phyloP scores from a whole-genome alignment of 495 filamentous ascomycete genomes.

The Hyaloscypha finlandica region DNA sequence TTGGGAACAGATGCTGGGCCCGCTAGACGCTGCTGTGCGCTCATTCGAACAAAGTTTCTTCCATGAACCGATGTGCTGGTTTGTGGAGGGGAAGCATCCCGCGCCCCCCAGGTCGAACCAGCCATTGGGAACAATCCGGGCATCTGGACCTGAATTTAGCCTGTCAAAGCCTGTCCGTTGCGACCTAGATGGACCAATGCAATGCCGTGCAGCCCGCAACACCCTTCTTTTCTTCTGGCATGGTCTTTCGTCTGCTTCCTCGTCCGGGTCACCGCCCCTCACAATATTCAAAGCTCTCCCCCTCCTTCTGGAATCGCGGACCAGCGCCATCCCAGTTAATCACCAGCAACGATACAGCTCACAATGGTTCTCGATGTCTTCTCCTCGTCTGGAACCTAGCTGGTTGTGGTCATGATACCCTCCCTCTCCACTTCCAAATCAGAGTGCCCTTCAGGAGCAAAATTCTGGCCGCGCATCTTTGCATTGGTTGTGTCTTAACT shows the following conservation, averaged over 20 bases:
- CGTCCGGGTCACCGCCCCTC: neutral
- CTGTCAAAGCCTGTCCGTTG: neutral
- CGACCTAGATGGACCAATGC: neutral
- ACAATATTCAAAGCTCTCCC: neutral
- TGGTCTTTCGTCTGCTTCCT: neutral
- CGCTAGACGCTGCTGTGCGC: neutral
- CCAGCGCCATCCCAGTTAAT: neutral
- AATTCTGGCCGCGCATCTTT: neutral
- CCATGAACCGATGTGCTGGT: neutral
- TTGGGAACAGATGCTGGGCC: neutral
- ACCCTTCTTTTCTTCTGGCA: too few species aligned
- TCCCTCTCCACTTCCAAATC: neutral
- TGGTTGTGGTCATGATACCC: neutral
- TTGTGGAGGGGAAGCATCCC: neutral
- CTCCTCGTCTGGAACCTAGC: neutral
- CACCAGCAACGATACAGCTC: neutral
- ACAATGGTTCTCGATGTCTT: neutral
- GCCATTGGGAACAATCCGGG: too few species aligned
- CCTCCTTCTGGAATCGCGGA: neutral
- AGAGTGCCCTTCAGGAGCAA: neutral
- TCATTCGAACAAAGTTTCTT: neutral
- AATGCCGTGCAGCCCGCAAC: too few species aligned
- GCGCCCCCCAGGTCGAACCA: too few species aligned
- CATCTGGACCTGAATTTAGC: constrained; percentile 22
- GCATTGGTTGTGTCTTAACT: neutral